A percentile compares a stretch with the other conserved stretches of the same genome.
phyloP scores from a whole-genome alignment of 2,329 filamentous ascomycete genomes.

The Pezicula carpinea region DNA sequence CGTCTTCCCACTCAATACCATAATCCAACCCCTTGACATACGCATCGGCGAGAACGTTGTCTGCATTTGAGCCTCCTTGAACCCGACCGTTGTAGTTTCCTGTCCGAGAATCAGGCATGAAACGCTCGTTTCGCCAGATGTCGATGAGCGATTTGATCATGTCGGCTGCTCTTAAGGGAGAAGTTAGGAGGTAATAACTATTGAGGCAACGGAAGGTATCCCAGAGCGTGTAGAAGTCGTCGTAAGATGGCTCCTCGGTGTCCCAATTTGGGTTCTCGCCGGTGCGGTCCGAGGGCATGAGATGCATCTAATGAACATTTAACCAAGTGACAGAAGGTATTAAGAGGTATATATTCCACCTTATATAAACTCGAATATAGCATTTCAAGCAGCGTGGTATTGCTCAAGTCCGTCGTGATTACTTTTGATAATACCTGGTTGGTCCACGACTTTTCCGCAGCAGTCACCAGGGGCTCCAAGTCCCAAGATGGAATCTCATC shows the following conservation, averaged over 20 bases:
- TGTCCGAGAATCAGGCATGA: slow-evolving; percentile 58
- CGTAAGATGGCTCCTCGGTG: slow-evolving; percentile 65
- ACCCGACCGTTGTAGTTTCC: slow-evolving; percentile 63
- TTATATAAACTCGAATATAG: slow-evolving; percentile 53
- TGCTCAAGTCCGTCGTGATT: slow-evolving; percentile 34
- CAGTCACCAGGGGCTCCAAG: slow-evolving; percentile 33
- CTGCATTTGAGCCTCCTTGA: slow-evolving; percentile 64
- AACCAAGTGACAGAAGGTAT: no score
- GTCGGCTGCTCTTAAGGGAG: slow-evolving; percentile 57
- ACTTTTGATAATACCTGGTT: slow-evolving; percentile 38
- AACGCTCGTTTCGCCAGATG: slow-evolving; percentile 59
- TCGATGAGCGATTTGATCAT: slow-evolving; percentile 62
- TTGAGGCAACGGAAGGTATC: slow-evolving; percentile 57
- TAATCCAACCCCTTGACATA: slow-evolving; percentile 60
- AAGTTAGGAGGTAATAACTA: slow-evolving; percentile 58
- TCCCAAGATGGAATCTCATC: slow-evolving; percentile 38
- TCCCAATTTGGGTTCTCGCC: slow-evolving; percentile 65
- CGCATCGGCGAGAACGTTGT: slow-evolving; percentile 67
- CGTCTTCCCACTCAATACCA: slow-evolving; percentile 56
- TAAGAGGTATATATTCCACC: no score
- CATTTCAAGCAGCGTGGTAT: slow-evolving; percentile 44
- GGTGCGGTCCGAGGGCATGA: slow-evolving; percentile 65
- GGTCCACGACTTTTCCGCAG: slow-evolving; percentile 40
- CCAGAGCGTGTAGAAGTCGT: slow-evolving; percentile 69
- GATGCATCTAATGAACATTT: slow-evolving; percentile 45